A percentile compares a stretch with the other conserved stretches of the same genome.
These are phyloP conservation scores for Pseudogymnoascus verrucosus DNA, from an alignment of 2,329 filamentous ascomycete genomes.

Conservation along the genomic window DNA sequence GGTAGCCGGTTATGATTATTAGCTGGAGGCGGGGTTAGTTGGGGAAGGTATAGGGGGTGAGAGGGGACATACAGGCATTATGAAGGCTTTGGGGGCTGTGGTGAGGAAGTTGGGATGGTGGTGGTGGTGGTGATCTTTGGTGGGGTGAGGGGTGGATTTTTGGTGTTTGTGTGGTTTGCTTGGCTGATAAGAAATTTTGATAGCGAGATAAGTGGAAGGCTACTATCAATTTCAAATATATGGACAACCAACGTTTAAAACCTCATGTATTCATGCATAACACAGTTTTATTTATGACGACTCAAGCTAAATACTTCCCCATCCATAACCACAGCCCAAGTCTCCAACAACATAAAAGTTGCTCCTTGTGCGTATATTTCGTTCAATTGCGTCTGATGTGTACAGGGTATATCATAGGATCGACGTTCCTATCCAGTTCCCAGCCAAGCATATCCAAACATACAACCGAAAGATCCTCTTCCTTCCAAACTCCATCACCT, in stretches of 20 bases:
- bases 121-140: conserved; percentile 2
- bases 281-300: neutral
- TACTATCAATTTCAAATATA: neutral
- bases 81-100: neutral
- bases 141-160: neutral
- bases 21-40: conserved; percentile 37
- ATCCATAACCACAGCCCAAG: neutral
- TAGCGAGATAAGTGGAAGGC: neutral
- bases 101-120: neutral
- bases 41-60: too few relatives aligned
- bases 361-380: neutral
- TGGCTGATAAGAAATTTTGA: neutral
- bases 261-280: neutral
- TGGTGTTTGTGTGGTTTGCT: neutral
- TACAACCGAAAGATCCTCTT: neutral
- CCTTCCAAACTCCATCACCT: neutral
- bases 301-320: neutral
- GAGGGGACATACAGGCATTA: neutral
- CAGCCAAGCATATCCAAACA: neutral
- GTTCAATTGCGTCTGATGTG: neutral
- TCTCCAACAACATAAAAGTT: neutral
- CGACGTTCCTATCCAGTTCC: neutral
- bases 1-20: conserved; percentile 59
- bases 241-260: neutral
- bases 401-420: neutral